Evolutionary conservation across 345 rosid species (phyloP).

Genomic region (Syzygium grande): DNA sequence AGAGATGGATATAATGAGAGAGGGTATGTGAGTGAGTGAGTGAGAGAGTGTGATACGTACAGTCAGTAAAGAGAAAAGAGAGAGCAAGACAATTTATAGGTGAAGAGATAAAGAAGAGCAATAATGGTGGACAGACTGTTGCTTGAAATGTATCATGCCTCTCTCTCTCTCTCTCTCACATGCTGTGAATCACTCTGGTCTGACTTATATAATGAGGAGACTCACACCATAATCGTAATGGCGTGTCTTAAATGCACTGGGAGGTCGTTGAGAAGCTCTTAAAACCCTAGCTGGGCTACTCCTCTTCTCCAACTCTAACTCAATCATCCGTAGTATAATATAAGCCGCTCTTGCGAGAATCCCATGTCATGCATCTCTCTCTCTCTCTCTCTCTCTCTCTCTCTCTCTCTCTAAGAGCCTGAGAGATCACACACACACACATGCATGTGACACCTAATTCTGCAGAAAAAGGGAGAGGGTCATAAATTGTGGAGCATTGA

Average conservation of each 20-base stretch:
- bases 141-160: slow-evolving; percentile 10
- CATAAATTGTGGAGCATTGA: slow-evolving; percentile 42
- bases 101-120: slow-evolving; percentile 19
- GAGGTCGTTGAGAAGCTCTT: slow-evolving; percentile 32
- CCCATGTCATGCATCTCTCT: slow-evolving; percentile 1
- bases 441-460: slow-evolving; percentile 37
- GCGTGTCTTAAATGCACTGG: slow-evolving; percentile 44
- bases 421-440: not conserved
- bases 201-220: not conserved
- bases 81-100: slow-evolving; percentile 25
- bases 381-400: not conserved
- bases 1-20: not conserved
- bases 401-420: not conserved
- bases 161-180: not conserved
- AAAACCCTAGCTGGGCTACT: not conserved
- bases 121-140: slow-evolving; percentile 59
- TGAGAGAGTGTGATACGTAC: not conserved
- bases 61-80: not conserved
- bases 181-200: not conserved
- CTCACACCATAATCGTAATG: not conserved
- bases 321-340: not conserved
- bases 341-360: not conserved
- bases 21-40: not conserved
- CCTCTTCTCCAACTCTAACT: not conserved
- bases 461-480: slow-evolving; percentile 30